Conservation (phyloP, 768 basidiomycete genomes). For the Xerocomus brunneocitrinus region DNA sequence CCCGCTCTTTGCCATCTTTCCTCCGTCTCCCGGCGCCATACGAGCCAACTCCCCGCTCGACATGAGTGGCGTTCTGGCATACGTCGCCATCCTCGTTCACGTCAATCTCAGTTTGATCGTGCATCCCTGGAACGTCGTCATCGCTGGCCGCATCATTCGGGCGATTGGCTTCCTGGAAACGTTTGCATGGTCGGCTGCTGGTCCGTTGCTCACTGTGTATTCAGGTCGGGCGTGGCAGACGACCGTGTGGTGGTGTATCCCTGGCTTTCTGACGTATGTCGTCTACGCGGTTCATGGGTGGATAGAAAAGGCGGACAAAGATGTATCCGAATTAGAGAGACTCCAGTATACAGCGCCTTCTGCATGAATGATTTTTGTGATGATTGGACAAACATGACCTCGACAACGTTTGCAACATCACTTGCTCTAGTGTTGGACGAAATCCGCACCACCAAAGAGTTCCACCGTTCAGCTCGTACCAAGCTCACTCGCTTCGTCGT, state of each 20-base stretch:
- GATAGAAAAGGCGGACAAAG: conserved; percentile 42
- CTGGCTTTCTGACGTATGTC: conserved; percentile 39
- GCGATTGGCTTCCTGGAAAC: conserved; percentile 29
- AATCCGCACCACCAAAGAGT: neutral
- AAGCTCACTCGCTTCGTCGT: conserved; percentile 31
- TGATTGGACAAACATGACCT: conserved; percentile 3
- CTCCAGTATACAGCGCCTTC: conserved; percentile 54
- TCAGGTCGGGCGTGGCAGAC: conserved; percentile 49
- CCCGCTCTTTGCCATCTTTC: conserved; percentile 45
- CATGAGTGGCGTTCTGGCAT: conserved; percentile 40
- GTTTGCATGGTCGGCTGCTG: conserved; percentile 41
- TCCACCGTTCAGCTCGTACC: conserved; percentile 6
- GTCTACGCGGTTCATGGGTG: conserved; percentile 44
- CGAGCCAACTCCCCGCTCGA: conserved; percentile 35
- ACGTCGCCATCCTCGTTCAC: conserved; percentile 49
- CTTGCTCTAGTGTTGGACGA: conserved; percentile 20
- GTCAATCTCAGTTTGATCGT: conserved; percentile 44
- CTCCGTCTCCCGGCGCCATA: conserved; percentile 17
- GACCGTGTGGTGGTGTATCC: conserved; percentile 49
- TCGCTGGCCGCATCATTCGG: conserved; percentile 24
- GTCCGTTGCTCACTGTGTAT: conserved; percentile 47
- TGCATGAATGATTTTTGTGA: conserved; percentile 32
- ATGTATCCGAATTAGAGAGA: conserved; percentile 46
- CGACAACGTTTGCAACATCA: conserved; percentile 11
- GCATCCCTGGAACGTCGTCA: conserved; percentile 33